Evolutionary conservation across 177 flowering plant species (phyloP).

Genomic region (Vitis hybrid): DNA sequence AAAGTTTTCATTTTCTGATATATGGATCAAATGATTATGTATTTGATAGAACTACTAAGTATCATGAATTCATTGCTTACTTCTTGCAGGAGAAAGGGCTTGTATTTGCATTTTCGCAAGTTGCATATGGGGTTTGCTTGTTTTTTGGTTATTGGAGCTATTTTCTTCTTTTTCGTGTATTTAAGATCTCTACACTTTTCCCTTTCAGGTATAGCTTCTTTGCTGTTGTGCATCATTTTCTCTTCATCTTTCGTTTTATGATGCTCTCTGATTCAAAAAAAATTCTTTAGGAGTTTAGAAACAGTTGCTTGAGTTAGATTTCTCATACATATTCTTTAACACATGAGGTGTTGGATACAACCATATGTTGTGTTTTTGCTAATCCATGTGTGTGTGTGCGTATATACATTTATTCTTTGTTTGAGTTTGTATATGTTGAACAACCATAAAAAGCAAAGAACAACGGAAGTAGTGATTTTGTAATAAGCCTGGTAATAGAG

Average conservation of each 20-base stretch:
- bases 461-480: no score
- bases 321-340: no score
- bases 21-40: neutral
- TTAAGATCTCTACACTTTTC: conserved; percentile 45
- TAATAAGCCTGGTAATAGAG: no score
- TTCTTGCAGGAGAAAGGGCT: conserved; percentile 71
- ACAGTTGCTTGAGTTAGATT: no score
- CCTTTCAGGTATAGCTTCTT: conserved; percentile 67
- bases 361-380: no score
- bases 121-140: conserved; percentile 70
- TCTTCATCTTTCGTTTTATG: conserved; percentile 9
- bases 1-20: neutral
- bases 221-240: neutral
- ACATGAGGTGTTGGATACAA: no score
- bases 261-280: no score
- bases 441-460: no score
- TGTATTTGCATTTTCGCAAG: conserved; percentile 77
- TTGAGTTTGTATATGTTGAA: no score
- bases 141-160: conserved; percentile 87
- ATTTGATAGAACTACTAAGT: neutral
- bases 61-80: neutral
- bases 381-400: no score
- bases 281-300: no score
- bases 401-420: no score
- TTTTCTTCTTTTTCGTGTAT: conserved; percentile 42